Evolutionary conservation across 495 filamentous ascomycete genomes (phyloP).

Genomic region (Annulohypoxylon moriforme): DNA sequence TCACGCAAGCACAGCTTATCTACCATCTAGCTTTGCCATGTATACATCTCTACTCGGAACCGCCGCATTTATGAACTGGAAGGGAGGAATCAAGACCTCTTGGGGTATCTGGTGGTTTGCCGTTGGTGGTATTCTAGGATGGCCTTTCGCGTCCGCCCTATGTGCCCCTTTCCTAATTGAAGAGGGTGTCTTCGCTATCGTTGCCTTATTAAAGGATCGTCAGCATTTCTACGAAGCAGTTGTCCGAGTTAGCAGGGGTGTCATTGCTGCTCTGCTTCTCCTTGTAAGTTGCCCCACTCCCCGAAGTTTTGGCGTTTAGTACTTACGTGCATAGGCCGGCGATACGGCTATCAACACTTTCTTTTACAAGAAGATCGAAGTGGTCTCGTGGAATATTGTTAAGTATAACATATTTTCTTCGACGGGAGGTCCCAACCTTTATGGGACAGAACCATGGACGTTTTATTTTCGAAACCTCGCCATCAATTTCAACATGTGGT

Average conservation of each 20-base stretch:
- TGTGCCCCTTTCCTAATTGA: slow-evolving; percentile 84
- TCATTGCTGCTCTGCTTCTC: slow-evolving; percentile 70
- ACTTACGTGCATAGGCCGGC: slow-evolving; percentile 31
- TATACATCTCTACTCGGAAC: slow-evolving; percentile 89
- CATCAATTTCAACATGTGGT: slow-evolving; percentile 97
- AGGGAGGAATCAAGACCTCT: slow-evolving; percentile 76
- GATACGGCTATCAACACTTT: slow-evolving; percentile 77
- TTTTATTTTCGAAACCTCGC: slow-evolving; percentile 94
- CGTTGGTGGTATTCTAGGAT: slow-evolving; percentile 87
- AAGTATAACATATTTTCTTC: slow-evolving; percentile 93
- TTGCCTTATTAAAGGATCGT: slow-evolving; percentile 69
- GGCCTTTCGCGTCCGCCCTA: slow-evolving; percentile 92
- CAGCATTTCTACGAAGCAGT: slow-evolving; percentile 66
- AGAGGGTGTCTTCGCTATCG: slow-evolving; percentile 71
- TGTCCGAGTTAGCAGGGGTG: slow-evolving; percentile 72
- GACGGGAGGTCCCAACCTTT: slow-evolving; percentile 87
- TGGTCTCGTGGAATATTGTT: slow-evolving; percentile 92
- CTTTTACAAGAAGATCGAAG: slow-evolving; percentile 80
- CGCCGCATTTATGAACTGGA: slow-evolving; percentile 88
- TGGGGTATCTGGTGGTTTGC: slow-evolving; percentile 93
- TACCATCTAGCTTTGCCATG: slow-evolving; percentile 98
- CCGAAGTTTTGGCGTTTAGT: neutral
- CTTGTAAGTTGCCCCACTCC: slow-evolving; percentile 67
- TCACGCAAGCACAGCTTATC: slow-evolving; percentile 84
- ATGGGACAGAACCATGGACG: slow-evolving; percentile 95